Evolutionary conservation across 2,329 filamentous ascomycete genomes (phyloP), one percentile per base, ranked within the genome.

Genomic region (Colletotrichum tamarilloi): DNA sequence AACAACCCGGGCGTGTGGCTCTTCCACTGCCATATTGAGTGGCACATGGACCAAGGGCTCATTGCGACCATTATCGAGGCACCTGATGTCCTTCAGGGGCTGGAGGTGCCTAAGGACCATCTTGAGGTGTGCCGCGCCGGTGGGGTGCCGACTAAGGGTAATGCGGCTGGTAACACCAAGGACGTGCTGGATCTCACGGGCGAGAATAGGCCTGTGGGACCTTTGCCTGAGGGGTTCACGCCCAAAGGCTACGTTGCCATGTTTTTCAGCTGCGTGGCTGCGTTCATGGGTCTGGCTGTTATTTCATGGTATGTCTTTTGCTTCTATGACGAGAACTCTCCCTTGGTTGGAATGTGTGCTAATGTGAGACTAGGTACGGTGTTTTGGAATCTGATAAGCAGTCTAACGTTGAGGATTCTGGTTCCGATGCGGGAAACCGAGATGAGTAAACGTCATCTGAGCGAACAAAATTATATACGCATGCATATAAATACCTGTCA

Each of bases 121-220:
- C 81, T 82, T 78, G 80, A 76, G 8, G 77, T 70, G 14, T 83
- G 81, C 72, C 79, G 79, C 8, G 86, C 81, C 2, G 82, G 76
- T 0, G 81, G 81, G n/a, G 79, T 85, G 0, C 83, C 85, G 2
- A 85, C 80, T 0, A 77, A 77, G 6, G 91, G 91, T 4, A 92
- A 92, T 77, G 91, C 91, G 0, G 91, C 89, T 0, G 91, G 86
- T 0, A 91, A 91, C 72, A 89, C 87, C 0, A 76, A 81, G 2
- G 79, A 92, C 66, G 78, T 86, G 11, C 78, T 90, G 3, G 87
- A 92, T 75, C 80, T 90, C 5, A 80, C 49, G 2, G 77, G 77
- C n/a, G 74, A 76, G 72, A 76, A 75, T 35, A 64, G n/a, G 59
- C 69, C 73, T 9, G 42, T 35, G 32, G 65, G 62, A 11, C 69